phyloP scores from a whole-genome alignment of 2,329 filamentous ascomycete genomes.

The Exophiala phaeomuriformis region DNA sequence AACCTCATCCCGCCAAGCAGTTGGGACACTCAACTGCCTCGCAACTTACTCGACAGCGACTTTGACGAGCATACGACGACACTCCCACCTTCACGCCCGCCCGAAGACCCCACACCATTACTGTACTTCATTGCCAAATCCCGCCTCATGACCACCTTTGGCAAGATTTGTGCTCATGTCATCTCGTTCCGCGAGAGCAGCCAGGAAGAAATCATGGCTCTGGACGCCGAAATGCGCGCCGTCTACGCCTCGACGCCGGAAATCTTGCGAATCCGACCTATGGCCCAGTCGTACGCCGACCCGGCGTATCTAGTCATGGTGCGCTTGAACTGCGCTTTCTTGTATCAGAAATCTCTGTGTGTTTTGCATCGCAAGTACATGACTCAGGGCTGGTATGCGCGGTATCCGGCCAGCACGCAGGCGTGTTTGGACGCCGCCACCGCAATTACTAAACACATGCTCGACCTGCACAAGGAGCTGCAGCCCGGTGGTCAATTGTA shows the following conservation, averaged over 20 bases:
- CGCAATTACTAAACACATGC: constrained; percentile 44
- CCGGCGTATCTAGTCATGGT: constrained; percentile 46
- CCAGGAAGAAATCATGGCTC: constrained; percentile 22
- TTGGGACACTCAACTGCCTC: constrained; percentile 52
- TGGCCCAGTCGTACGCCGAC: constrained; percentile 40
- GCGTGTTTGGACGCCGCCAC: constrained; percentile 45
- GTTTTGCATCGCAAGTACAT: constrained; percentile 51
- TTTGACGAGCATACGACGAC: constrained; percentile 45
- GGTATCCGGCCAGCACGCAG: constrained; percentile 36
- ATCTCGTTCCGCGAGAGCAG: constrained; percentile 25
- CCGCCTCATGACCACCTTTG: constrained; percentile 28
- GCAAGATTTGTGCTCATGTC: constrained; percentile 29
- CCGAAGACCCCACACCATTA: constrained; percentile 39
- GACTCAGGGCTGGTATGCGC: constrained; percentile 27
- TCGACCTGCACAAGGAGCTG: constrained; percentile 45
- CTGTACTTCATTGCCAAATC: constrained; percentile 32
- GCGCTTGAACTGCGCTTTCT: constrained; percentile 45
- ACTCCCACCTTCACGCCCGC: constrained; percentile 49
- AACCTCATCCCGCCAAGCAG: constrained; percentile 54
- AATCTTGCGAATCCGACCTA: constrained; percentile 19
- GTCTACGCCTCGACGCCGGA: constrained; percentile 24
- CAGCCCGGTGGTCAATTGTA: constrained; percentile 50
- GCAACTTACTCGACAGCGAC: constrained; percentile 56
- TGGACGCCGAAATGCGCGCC: constrained; percentile 27
- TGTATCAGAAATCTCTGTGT: constrained; percentile 46